Evolutionary conservation across 2,329 filamentous ascomycete genomes (phyloP).

Genomic region (Colletotrichum graminicola): DNA sequence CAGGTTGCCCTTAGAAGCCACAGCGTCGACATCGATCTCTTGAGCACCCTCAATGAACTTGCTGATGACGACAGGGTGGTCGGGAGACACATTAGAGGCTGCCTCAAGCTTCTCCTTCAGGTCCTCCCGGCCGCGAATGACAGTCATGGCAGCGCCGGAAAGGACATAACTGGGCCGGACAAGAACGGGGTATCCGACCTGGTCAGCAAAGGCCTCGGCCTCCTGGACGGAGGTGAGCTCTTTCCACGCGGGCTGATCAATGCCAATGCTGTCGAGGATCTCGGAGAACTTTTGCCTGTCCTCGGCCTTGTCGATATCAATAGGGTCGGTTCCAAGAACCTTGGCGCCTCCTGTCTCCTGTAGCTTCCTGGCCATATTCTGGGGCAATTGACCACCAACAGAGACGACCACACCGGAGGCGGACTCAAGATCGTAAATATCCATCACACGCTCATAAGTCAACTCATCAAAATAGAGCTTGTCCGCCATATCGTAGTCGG

Average conservation of each 20-base stretch:
- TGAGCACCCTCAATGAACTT: slow-evolving; percentile 98
- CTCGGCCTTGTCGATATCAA: slow-evolving; percentile 97
- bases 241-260: slow-evolving; percentile 98
- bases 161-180: slow-evolving; percentile 96
- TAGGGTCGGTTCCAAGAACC: slow-evolving; percentile 90
- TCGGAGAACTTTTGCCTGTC: slow-evolving; percentile 98
- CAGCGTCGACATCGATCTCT: slow-evolving; percentile 96
- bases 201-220: slow-evolving; percentile 86
- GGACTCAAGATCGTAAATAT: slow-evolving; percentile 94
- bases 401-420: slow-evolving; percentile 92
- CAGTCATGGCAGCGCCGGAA: slow-evolving; percentile 98
- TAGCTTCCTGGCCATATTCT: slow-evolving; percentile 95
- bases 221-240: slow-evolving; percentile 91
- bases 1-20: slow-evolving; percentile 87
- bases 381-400: slow-evolving; percentile 94
- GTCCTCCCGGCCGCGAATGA: slow-evolving; percentile 88
- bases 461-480: slow-evolving; percentile 97
- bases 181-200: slow-evolving; percentile 92
- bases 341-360: slow-evolving; percentile 92
- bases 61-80: slow-evolving; percentile 97
- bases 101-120: slow-evolving; percentile 95
- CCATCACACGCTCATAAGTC: slow-evolving; percentile 97
- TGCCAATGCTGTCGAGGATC: slow-evolving; percentile 94
- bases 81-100: slow-evolving; percentile 89
- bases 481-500: slow-evolving; percentile 91